Base-by-base conservation (phyloP, 352 stramenopile species). In the Phytophthora capsici region DNA sequence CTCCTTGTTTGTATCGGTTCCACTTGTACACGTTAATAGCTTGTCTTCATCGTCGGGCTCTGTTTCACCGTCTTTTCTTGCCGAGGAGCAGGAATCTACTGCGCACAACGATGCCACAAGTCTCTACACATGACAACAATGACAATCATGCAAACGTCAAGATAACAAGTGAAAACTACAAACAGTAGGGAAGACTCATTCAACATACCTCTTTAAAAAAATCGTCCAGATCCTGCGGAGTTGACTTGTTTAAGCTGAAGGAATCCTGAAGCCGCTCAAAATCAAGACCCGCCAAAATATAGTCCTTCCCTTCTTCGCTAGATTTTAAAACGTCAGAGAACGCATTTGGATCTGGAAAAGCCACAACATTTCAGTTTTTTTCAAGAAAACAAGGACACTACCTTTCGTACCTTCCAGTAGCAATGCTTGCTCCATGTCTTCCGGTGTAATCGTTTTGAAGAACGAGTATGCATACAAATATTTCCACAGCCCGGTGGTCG, bases 401-500 rank as follows among this genome's bases (percentile, higher is more conserved):
- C 17, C 7, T 12, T 10, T 60, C 25, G 9, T 34, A 81, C 83
- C 82, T 75, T 93, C 84, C 4, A 93, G 63, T 37, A 79, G 62
- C 45, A 93, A 63, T 2, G 70, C 67, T 34, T 78, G 59, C 12
- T 88, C 78, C 57, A 91, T 87, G 32, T 90, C 82, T 54, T 83
- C 75, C 4, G 75, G 69, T 45, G 72, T 78, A 20, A 91, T 76
- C 20, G 68, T 78, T 41, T 84, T 83, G 34, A 90, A 92, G 53
- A 82, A 89, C 43, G 80, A 75, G 54, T 82, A 89, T 7, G 78
- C 74, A 19, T 73, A 72, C 26, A 86, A 34, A 55, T 88, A 92
- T 37, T 79, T 84, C 85, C 85, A 94, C 38, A 94, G 50, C 4
- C 85, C 83, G 22, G 70, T 76, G 2, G 80, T 89, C 57, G 83